Percentiles rank a stretch among this genome's conserved stretches.
Evolutionary conservation across 2,329 filamentous ascomycete genomes (phyloP).

Genomic region (Colletotrichum sp.): DNA sequence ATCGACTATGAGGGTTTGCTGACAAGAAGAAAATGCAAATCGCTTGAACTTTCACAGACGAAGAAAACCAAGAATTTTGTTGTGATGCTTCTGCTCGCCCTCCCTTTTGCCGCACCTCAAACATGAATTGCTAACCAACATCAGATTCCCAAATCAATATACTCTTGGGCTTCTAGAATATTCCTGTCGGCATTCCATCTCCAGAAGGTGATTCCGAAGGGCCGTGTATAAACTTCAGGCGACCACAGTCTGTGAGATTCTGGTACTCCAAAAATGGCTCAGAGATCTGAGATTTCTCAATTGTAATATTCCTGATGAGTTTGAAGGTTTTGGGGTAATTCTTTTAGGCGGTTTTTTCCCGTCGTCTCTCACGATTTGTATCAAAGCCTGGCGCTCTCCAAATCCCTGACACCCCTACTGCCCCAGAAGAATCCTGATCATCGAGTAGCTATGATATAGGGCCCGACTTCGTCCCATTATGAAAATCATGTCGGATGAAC

Average conservation of each 20-base stretch:
- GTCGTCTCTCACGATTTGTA: neutral
- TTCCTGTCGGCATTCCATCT: too few species aligned
- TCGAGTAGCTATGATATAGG: neutral
- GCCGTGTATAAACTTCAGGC: too few species aligned
- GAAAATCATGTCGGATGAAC: neutral
- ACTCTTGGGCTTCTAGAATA: too few species aligned
- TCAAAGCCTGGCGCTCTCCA: neutral
- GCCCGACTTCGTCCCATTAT: neutral
- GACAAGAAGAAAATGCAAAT: too few species aligned
- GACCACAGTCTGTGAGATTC: neutral
- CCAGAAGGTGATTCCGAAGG: too few species aligned
- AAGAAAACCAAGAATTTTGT: too few species aligned
- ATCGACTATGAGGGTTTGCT: too few species aligned
- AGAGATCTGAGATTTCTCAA: neutral
- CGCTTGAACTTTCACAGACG: too few species aligned
- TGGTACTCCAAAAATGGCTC: neutral
- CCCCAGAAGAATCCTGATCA: neutral
- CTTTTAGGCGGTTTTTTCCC: neutral
- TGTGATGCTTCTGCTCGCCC: too few species aligned
- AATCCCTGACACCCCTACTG: neutral
- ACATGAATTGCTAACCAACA: too few species aligned
- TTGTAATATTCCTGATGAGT: neutral
- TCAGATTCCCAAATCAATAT: too few species aligned
- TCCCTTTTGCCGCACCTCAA: too few species aligned
- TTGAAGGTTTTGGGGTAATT: neutral